phyloP scores from a whole-genome alignment of 2,329 filamentous ascomycete genomes.

The Cladorrhinum sp. region DNA sequence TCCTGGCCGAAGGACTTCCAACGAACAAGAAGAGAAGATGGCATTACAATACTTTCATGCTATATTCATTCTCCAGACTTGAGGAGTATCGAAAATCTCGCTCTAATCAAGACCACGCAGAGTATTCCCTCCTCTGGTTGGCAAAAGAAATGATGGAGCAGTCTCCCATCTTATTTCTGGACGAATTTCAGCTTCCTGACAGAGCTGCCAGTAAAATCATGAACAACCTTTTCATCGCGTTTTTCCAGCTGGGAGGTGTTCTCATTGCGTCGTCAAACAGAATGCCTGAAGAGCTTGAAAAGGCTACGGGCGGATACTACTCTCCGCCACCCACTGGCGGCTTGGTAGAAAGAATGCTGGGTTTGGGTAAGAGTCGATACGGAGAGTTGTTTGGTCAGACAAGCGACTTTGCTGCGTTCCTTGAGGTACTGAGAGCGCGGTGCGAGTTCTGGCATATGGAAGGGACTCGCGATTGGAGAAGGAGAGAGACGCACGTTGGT shows the following conservation, averaged over 20 bases:
- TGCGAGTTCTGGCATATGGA: constrained; percentile 87
- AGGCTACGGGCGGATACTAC: constrained; percentile 70
- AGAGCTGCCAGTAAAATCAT: constrained; percentile 74
- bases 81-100: constrained; percentile 57
- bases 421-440: constrained; percentile 71
- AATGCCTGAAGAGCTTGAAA: constrained; percentile 77
- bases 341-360: constrained; percentile 49
- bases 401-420: constrained; percentile 72
- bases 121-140: constrained; percentile 70
- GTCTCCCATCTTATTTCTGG: constrained; percentile 73
- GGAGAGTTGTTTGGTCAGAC: constrained; percentile 55
- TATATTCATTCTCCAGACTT: constrained; percentile 69
- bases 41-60: constrained; percentile 87
- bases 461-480: constrained; percentile 67
- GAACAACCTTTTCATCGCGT: constrained; percentile 72
- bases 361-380: constrained; percentile 36
- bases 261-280: constrained; percentile 78
- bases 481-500: constrained; percentile 41
- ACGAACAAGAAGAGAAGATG: constrained; percentile 70
- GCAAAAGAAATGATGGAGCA: constrained; percentile 73
- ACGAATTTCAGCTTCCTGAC: constrained; percentile 82
- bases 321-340: constrained; percentile 52
- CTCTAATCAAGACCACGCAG: constrained; percentile 31
- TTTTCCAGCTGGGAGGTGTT: constrained; percentile 80
- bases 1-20: constrained; percentile 75